Percentiles rank a stretch among this genome's conserved stretches.
phyloP scores from a whole-genome alignment of 306 rosid species.

The Prosopis cineraria region DNA sequence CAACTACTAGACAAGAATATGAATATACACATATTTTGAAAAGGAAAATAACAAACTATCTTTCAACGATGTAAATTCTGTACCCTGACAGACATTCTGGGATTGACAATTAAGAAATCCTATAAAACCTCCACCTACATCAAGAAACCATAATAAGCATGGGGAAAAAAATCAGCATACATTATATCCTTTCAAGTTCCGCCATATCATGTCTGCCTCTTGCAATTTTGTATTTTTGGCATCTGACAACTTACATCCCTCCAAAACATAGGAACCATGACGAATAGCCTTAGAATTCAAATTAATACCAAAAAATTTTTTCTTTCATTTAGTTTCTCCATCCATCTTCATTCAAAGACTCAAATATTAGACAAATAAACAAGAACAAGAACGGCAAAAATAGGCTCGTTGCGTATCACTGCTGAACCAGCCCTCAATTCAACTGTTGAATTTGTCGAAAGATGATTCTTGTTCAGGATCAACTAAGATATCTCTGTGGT shows the following conservation, averaged over 20 bases:
- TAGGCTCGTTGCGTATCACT: neutral
- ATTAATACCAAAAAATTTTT: neutral
- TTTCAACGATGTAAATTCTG: neutral
- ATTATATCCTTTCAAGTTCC: neutral
- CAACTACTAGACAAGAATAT: neutral
- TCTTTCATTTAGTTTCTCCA: neutral
- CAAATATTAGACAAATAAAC: neutral
- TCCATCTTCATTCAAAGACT: neutral
- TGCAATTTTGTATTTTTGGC: neutral
- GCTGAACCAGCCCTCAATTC: neutral
- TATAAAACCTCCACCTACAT: neutral
- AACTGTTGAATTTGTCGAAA: neutral
- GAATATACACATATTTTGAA: neutral
- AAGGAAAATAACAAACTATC: slow-evolving; percentile 3
- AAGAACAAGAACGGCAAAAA: neutral
- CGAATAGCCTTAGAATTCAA: neutral
- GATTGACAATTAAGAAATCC: neutral
- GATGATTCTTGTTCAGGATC: neutral
- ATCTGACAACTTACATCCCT: neutral
- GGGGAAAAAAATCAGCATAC: neutral
- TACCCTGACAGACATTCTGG: neutral
- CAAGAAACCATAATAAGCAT: neutral
- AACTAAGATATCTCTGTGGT: neutral
- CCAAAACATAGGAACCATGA: neutral
- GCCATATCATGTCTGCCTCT: neutral